These are phyloP conservation scores for Yamadazyma phyllophila DNA, from an alignment of 805 yeast species.

Conservation along the genomic window DNA sequence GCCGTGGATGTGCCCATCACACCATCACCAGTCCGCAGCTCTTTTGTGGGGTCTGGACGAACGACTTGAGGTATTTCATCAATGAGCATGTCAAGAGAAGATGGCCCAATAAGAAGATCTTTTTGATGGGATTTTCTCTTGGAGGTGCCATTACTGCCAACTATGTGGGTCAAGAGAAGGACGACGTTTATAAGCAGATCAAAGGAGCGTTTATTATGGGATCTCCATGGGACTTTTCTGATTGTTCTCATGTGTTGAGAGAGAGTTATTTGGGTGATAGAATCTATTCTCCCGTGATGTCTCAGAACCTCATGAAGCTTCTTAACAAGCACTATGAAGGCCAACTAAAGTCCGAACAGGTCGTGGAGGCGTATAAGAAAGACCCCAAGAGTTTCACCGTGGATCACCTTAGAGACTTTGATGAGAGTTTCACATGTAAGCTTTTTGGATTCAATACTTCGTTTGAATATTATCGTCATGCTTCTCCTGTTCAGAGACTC, in stretches of 20 bases:
- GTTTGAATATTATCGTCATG: slow-evolving; percentile 61
- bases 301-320: slow-evolving; percentile 34
- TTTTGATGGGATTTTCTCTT: slow-evolving; percentile 65
- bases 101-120: slow-evolving; percentile 65
- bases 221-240: slow-evolving; percentile 71
- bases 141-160: slow-evolving; percentile 69
- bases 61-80: slow-evolving; percentile 61
- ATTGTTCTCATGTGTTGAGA: slow-evolving; percentile 46
- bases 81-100: slow-evolving; percentile 45
- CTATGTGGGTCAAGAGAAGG: slow-evolving; percentile 64
- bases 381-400: slow-evolving; percentile 31
- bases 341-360: slow-evolving; percentile 21
- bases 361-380: slow-evolving; percentile 24
- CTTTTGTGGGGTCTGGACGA: slow-evolving; percentile 67
- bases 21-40: slow-evolving; percentile 66
- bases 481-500: slow-evolving; percentile 58
- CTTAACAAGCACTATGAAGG: slow-evolving; percentile 31
- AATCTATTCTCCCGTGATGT: slow-evolving; percentile 44
- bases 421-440: slow-evolving; percentile 57
- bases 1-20: slow-evolving; percentile 77
- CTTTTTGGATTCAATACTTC: slow-evolving; percentile 63
- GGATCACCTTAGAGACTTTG: slow-evolving; percentile 53
- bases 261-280: slow-evolving; percentile 39
- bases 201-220: slow-evolving; percentile 60
- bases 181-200: slow-evolving; percentile 46